phyloP scores from a whole-genome alignment of 108 stramenopile genomes.

The Discostella stelligeroides region DNA sequence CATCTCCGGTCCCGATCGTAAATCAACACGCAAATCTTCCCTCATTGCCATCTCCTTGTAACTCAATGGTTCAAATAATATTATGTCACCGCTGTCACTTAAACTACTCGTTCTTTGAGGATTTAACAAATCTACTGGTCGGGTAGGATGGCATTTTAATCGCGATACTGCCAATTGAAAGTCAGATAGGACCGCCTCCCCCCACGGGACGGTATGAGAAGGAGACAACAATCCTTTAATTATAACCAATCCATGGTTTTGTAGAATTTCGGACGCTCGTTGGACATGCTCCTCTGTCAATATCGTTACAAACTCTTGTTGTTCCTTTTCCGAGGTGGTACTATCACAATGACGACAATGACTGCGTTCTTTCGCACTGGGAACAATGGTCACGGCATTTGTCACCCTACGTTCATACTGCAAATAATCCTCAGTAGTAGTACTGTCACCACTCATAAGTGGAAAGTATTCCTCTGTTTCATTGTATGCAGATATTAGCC shows the following conservation, averaged over 20 bases:
- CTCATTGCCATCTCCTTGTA: slow-evolving; percentile 88
- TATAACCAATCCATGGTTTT: slow-evolving; percentile 65
- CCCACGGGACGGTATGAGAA: slow-evolving; percentile 59
- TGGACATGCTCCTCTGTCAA: slow-evolving; percentile 50
- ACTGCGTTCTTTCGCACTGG: slow-evolving; percentile 41
- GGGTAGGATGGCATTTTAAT: slow-evolving; percentile 41
- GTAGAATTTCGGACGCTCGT: slow-evolving; percentile 50
- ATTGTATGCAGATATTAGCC: too few species aligned
- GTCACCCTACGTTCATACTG: slow-evolving; percentile 36
- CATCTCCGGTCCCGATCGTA: slow-evolving; percentile 70
- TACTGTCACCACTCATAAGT: slow-evolving; percentile 19
- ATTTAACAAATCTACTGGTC: slow-evolving; percentile 68
- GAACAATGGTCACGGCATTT: slow-evolving; percentile 21
- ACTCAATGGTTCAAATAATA: slow-evolving; percentile 56
- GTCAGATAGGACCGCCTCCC: slow-evolving; percentile 60
- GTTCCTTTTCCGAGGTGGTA: slow-evolving; percentile 14
- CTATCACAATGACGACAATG: slow-evolving; percentile 9
- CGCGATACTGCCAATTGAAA: slow-evolving; percentile 60
- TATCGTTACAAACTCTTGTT: slow-evolving; percentile 36
- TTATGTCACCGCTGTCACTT: neutral
- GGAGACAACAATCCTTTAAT: slow-evolving; percentile 57
- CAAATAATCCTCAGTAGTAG: slow-evolving; percentile 31
- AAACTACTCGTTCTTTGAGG: slow-evolving; percentile 43
- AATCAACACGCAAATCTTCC: slow-evolving; percentile 83
- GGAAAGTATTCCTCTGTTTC: slow-evolving; percentile 29